phyloP scores from a whole-genome alignment of 192 early-diverging fungal species.

The Mortierella hygrophila region DNA sequence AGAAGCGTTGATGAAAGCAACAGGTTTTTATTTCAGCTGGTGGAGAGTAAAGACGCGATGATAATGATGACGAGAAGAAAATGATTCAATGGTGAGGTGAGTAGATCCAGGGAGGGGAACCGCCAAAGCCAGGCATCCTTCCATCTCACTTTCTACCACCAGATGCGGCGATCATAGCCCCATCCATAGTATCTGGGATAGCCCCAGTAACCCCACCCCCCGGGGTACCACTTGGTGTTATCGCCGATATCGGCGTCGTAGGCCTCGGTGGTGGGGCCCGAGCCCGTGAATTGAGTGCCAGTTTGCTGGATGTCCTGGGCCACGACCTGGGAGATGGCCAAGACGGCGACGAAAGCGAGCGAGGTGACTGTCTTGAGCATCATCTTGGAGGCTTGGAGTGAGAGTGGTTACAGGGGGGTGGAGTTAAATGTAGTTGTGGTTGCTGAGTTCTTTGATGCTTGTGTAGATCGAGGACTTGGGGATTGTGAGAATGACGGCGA shows the following conservation, averaged over 20 bases:
- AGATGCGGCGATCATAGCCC: background rate
- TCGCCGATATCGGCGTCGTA: background rate
- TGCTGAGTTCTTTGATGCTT: background rate
- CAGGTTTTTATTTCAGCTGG: background rate
- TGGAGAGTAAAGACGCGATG: too few species aligned
- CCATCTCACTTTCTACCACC: background rate
- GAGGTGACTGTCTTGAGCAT: slow-evolving; percentile 12
- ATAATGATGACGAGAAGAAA: too few species aligned
- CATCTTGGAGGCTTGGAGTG: background rate
- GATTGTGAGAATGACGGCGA: background rate
- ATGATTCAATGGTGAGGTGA: background rate
- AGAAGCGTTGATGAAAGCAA: background rate
- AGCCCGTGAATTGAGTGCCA: background rate
- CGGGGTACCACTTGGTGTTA: slow-evolving; percentile 12
- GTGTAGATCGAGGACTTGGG: background rate
- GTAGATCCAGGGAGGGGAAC: background rate
- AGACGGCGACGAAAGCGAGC: slow-evolving; percentile 1
- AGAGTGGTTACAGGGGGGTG: background rate
- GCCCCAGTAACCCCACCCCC: background rate
- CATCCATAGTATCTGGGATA: background rate
- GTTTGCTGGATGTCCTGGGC: background rate
- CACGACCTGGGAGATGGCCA: slow-evolving; percentile 2
- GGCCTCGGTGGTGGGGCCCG: background rate
- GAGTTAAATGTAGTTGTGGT: background rate
- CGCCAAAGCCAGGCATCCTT: background rate